These are phyloP conservation scores for Xylariales sp. DNA, from an alignment of 2,329 filamentous ascomycete genomes.

Conservation along the genomic window DNA sequence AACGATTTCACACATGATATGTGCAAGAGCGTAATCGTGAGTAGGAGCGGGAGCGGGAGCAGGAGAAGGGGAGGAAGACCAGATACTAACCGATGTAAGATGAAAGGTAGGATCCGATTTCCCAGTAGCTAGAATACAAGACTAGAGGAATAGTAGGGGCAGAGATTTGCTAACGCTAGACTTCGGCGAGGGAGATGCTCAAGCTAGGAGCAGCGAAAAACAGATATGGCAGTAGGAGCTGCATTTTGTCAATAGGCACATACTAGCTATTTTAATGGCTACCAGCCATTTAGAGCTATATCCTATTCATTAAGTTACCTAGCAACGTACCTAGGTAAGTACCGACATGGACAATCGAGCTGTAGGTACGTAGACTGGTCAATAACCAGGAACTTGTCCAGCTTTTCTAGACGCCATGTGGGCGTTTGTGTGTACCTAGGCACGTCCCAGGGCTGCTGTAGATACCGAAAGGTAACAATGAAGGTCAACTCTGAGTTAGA, in stretches of 20 bases:
- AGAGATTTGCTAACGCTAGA: neutral
- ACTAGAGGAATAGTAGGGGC: neutral
- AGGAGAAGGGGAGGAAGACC: neutral
- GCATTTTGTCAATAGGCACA: neutral
- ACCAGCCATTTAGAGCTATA: neutral
- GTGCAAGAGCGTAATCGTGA: neutral
- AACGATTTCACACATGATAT: neutral
- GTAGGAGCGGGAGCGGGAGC: neutral
- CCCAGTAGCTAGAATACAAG: neutral
- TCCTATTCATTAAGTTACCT: neutral
- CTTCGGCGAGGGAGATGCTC: neutral
- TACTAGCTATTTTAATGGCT: neutral
- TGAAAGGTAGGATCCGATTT: neutral
- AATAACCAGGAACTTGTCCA: neutral
- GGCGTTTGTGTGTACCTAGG: neutral
- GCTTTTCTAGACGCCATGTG: neutral
- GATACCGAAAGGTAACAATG: neutral
- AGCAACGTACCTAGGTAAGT: neutral
- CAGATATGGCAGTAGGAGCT: neutral
- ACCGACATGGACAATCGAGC: neutral
- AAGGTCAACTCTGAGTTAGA: neutral
- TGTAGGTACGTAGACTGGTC: neutral
- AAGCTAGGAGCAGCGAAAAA: neutral
- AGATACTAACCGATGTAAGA: neutral
- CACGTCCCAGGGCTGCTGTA: neutral